Base-by-base conservation (phyloP, 768 basidiomycete genomes). In the Leccinum longicurvipes region DNA sequence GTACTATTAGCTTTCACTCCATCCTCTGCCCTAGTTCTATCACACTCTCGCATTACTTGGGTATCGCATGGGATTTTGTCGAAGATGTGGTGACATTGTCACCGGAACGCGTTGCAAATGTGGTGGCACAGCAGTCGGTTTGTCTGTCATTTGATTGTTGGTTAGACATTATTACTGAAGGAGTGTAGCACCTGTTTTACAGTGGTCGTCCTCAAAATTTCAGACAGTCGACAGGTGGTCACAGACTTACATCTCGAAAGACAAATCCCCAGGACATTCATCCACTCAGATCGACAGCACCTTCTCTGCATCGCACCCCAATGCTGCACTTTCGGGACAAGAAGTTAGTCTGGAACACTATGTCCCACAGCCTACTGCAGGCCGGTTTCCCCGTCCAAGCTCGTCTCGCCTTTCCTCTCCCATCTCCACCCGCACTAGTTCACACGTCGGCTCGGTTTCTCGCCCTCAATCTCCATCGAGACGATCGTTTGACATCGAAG, bases 1-100 rank as follows among this genome's bases (percentile, higher is more conserved):
- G 23, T 44, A 42, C 14, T 31, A 31, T 51, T 24, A n/a, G 14
- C 32, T 25, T 56, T 42, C 23, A 24, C 25, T 44, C 28, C 39
- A 19, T 23, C 12, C 39, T 28, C 39, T 25, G 24, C 29, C 47
- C 17, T 6, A 6, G 6, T 21, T 34, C 6, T 49, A 46, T 39
- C 32, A 21, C 23, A 9, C 6, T 15, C 25, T 25, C 31, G 17
- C 34, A 39, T 8, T n/a, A 39, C 39, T 21, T 42, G 27, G 48
- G 25, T 42, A 48, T 58, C 42, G 23, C 25, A 93, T 93, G 91
- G 87, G 87, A 23, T 93, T 93, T 65, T 93, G 91, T 74, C 81
- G 88, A 56, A 79, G 89, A 67, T 93, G 91, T 66, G 91, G 91
- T 55, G 87, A 92, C 59, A 91, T 93, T 56, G 89, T 92, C 29